Conservation (phyloP, 2,329 filamentous ascomycete species). For the Fusarium sp. region DNA sequence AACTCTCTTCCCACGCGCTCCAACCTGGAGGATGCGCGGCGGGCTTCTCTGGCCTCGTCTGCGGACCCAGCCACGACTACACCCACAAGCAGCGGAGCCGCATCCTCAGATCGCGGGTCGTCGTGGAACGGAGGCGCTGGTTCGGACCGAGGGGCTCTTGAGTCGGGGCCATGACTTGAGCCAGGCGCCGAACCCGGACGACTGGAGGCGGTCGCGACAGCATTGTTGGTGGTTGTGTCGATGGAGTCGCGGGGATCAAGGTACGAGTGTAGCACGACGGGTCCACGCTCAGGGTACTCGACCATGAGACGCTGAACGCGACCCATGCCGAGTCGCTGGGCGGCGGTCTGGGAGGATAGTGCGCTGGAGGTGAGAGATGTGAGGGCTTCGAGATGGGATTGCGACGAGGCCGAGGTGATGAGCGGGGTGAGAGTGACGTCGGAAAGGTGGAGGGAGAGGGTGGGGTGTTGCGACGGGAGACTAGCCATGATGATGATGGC, state of each 20-base stretch:
- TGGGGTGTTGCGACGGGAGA: constrained; percentile 63
- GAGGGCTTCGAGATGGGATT: constrained; percentile 62
- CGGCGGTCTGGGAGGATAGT: constrained; percentile 65
- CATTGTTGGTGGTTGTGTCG: constrained; percentile 27
- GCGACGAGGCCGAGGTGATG: constrained; percentile 64
- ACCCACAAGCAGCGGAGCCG: constrained; percentile 66
- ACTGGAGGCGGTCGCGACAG: constrained; percentile 22
- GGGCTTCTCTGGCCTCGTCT: constrained; percentile 63
- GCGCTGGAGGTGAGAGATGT: constrained; percentile 65
- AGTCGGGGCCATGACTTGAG: constrained; percentile 31
- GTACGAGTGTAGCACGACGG: constrained; percentile 61
- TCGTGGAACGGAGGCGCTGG: constrained; percentile 22
- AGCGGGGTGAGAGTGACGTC: constrained; percentile 69
- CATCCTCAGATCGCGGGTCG: constrained; percentile 49
- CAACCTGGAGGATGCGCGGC: constrained; percentile 64
- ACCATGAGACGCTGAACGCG: constrained; percentile 69
- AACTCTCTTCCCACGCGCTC: constrained; percentile 68
- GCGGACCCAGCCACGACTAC: constrained; percentile 65
- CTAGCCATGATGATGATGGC: constrained; percentile 49
- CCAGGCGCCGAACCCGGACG: constrained; percentile 33
- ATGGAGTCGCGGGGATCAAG: constrained; percentile 55
- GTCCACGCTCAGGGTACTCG: constrained; percentile 62
- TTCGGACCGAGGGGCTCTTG: constrained; percentile 33
- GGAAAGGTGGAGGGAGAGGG: constrained; percentile 67
- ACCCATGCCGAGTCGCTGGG: constrained; percentile 66